Evolutionary conservation across 352 stramenopile genomes (phyloP), one percentile per base, ranked within the genome.

Genomic region (Peronosclerospora sorghi): DNA sequence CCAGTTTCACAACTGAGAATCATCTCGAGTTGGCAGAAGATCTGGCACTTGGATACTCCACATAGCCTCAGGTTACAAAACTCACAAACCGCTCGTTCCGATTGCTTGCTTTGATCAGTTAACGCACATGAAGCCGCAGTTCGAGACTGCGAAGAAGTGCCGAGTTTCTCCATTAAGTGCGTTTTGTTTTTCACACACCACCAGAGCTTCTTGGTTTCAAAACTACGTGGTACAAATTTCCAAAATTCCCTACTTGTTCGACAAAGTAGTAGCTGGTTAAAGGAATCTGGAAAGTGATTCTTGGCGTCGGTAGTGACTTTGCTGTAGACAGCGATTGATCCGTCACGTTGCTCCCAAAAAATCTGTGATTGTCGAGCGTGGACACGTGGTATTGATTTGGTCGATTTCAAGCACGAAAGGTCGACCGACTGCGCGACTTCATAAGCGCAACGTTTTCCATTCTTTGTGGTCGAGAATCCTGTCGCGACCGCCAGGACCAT

Each of bases 151-250:
- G n/a, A 24, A 15, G 32, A 19, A 18, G 34, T 23, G 27, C 32
- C 41, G 8, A 56, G 41, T 15, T 44, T 35, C 5, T 32, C 32
- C 8, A 45, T 54, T 37, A 57, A 41, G 12, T 15, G 23, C 32
- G 42, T 54, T 32, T 62, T 56, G 47, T 56, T 48, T 32, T 51
- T 56, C 23, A 57, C 41, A 54, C 54, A 58, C 42, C 51, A 59
- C 35, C 45, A 43, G 18, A 59, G 18, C 34, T 55, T 59, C 29
- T 59, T 59, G 32, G 30, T 59, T 28, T 59, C 51, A 10, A 59
- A 10, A 32, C 39, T 45, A 2, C 46, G 52, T 4, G 52, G 52
- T 8, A 60, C 46, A 27, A 52, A 56, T 27, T 52, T 60, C 52
- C 52, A 60, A 27, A 56, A 60, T 4, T 18, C 12, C 8, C 44